phyloP scores from a whole-genome alignment of 371 early-diverging fungal genomes.

The Mucor saturninus region DNA sequence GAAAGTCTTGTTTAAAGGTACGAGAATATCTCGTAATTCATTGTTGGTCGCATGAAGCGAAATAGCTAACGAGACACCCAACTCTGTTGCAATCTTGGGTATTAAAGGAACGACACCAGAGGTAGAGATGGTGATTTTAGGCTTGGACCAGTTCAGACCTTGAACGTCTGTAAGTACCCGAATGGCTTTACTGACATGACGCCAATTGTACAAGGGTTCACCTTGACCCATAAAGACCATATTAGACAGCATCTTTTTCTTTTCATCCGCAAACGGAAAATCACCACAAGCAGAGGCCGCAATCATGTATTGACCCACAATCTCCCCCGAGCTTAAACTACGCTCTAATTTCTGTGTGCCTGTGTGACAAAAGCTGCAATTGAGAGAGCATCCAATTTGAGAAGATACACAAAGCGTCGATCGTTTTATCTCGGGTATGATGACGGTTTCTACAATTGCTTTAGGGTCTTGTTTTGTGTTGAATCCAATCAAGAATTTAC shows the following conservation, averaged over 20 bases:
- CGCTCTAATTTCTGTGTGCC: slow-evolving; percentile 87
- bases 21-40: slow-evolving; percentile 75
- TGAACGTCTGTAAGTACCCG: slow-evolving; percentile 72
- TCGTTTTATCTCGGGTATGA: slow-evolving; percentile 71
- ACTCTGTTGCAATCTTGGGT: slow-evolving; percentile 72
- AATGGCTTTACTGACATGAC: slow-evolving; percentile 76
- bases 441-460: slow-evolving; percentile 69
- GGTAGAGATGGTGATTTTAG: slow-evolving; percentile 86
- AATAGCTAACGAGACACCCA: slow-evolving; percentile 84
- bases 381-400: slow-evolving; percentile 89
- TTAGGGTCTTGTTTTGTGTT: slow-evolving; percentile 50
- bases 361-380: slow-evolving; percentile 91
- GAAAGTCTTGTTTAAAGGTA: slow-evolving; percentile 88
- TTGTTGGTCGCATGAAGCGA: slow-evolving; percentile 90
- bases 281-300: slow-evolving; percentile 66
- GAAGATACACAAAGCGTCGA: slow-evolving; percentile 89
- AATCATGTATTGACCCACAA: slow-evolving; percentile 87
- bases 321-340: slow-evolving; percentile 78
- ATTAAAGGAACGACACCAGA: slow-evolving; percentile 90
- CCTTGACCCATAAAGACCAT: slow-evolving; percentile 95
- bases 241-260: slow-evolving; percentile 67
- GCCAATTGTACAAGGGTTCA: slow-evolving; percentile 89
- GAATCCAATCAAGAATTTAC: slow-evolving; percentile 64
- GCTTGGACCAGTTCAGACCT: slow-evolving; percentile 72
- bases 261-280: slow-evolving; percentile 49